These are phyloP conservation scores for Aquilaria malaccensis DNA, from an alignment of 345 rosid genomes.

Conservation along the genomic window DNA sequence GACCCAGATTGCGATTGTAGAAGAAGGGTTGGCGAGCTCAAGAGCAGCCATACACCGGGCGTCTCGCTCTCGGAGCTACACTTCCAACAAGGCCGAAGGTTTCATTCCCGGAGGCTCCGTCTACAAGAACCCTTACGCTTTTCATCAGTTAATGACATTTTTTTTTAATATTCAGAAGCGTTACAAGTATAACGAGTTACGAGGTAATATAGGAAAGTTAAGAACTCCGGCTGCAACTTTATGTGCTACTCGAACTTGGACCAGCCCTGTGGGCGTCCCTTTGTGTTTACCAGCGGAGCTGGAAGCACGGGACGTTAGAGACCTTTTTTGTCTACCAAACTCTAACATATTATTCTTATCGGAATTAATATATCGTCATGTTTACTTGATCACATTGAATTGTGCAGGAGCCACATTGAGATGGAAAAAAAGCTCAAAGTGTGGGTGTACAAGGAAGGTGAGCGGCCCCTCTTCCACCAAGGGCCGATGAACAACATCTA, in stretches of 20 bases:
- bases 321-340: background rate
- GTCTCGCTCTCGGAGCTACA: constrained; percentile 22
- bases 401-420: constrained; percentile 56
- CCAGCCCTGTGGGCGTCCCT: background rate
- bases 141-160: constrained; percentile 62
- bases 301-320: background rate
- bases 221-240: no score
- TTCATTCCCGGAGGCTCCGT: constrained; percentile 43
- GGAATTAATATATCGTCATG: no score
- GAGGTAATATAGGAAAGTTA: no score
- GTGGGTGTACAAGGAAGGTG: constrained; percentile 70
- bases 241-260: no score
- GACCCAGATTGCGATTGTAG: constrained; percentile 32
- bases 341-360: no score
- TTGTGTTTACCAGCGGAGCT: background rate
- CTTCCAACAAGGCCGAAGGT: constrained; percentile 14
- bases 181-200: no score
- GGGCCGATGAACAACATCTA: constrained; percentile 61
- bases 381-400: no score
- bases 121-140: constrained; percentile 50
- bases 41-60: constrained; percentile 54
- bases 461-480: constrained; percentile 48
- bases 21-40: constrained; percentile 53
- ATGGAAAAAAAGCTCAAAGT: constrained; percentile 63
- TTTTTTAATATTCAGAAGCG: no score